Evolutionary conservation across 805 yeast species (phyloP).

Genomic region (Kazachstania africana): DNA sequence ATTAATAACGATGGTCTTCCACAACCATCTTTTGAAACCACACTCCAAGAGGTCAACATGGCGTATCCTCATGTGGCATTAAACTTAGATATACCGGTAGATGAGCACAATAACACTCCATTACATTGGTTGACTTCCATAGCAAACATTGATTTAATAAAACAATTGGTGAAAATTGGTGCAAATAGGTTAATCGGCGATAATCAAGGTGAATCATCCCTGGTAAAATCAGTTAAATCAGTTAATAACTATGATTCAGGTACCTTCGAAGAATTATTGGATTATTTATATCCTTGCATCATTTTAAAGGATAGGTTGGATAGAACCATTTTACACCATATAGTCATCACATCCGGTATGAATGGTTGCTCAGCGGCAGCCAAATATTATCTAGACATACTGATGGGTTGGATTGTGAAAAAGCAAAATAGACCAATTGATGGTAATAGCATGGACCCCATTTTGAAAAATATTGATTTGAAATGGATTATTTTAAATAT

Average conservation of each 20-base stretch:
- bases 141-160: slow-evolving; percentile 63
- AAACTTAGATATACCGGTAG: slow-evolving; percentile 75
- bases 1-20: not conserved
- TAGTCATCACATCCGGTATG: slow-evolving; percentile 68
- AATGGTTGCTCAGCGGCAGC: slow-evolving; percentile 63
- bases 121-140: slow-evolving; percentile 93
- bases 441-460: slow-evolving; percentile 29
- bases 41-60: slow-evolving; percentile 16
- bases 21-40: slow-evolving; percentile 10
- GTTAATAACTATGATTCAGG: slow-evolving; percentile 73
- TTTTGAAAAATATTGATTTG: slow-evolving; percentile 36
- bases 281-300: slow-evolving; percentile 64
- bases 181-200: slow-evolving; percentile 60
- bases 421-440: slow-evolving; percentile 14
- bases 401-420: slow-evolving; percentile 68
- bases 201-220: slow-evolving; percentile 76
- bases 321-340: slow-evolving; percentile 78
- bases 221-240: slow-evolving; percentile 62
- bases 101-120: slow-evolving; percentile 86
- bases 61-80: slow-evolving; percentile 24
- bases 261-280: slow-evolving; percentile 59
- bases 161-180: slow-evolving; percentile 52
- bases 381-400: slow-evolving; percentile 58
- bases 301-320: slow-evolving; percentile 54
- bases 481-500: slow-evolving; percentile 53